Conservation (phyloP, 805 yeast species). For the Candida tammaniensis region DNA sequence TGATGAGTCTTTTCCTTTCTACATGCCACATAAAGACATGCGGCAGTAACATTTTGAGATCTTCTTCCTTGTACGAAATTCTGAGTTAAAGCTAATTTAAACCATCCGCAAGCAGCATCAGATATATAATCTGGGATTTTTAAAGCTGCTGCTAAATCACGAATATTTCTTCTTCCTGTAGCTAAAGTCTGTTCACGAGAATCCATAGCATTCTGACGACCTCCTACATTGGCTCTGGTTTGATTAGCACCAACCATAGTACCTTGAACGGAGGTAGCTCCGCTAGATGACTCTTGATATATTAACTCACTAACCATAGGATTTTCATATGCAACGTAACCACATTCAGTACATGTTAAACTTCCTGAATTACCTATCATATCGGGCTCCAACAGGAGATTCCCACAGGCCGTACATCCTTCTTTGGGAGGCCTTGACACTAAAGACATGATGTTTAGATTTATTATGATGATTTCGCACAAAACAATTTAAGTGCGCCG, state of each 20-base stretch:
- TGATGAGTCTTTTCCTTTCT: slow-evolving; percentile 88
- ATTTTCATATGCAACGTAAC: slow-evolving; percentile 84
- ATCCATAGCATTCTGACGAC: slow-evolving; percentile 73
- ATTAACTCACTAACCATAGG: slow-evolving; percentile 95
- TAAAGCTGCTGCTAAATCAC: slow-evolving; percentile 75
- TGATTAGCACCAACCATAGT: slow-evolving; percentile 89
- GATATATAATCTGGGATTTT: slow-evolving; percentile 80
- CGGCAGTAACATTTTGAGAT: slow-evolving; percentile 92
- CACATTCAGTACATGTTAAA: slow-evolving; percentile 78
- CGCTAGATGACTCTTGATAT: slow-evolving; percentile 86
- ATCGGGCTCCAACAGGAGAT: slow-evolving; percentile 7
- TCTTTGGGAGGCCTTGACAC: no score
- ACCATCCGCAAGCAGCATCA: slow-evolving; percentile 88
- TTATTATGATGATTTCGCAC: no score
- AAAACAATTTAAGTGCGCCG: no score
- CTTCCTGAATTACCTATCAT: slow-evolving; percentile 53
- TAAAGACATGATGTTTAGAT: no score
- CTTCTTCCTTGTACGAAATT: slow-evolving; percentile 97
- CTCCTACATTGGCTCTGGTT: slow-evolving; percentile 62
- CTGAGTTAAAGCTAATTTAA: slow-evolving; percentile 76
- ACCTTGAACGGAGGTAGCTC: slow-evolving; percentile 96
- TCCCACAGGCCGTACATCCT: slow-evolving; percentile 6
- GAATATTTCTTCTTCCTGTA: slow-evolving; percentile 77
- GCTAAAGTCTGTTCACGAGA: slow-evolving; percentile 85
- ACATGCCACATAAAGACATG: slow-evolving; percentile 93